Percentiles rank a stretch among this genome's conserved stretches.
Evolutionary conservation across 371 early-diverging fungal species (phyloP).

Genomic region (Rhizopus stolonifer): DNA sequence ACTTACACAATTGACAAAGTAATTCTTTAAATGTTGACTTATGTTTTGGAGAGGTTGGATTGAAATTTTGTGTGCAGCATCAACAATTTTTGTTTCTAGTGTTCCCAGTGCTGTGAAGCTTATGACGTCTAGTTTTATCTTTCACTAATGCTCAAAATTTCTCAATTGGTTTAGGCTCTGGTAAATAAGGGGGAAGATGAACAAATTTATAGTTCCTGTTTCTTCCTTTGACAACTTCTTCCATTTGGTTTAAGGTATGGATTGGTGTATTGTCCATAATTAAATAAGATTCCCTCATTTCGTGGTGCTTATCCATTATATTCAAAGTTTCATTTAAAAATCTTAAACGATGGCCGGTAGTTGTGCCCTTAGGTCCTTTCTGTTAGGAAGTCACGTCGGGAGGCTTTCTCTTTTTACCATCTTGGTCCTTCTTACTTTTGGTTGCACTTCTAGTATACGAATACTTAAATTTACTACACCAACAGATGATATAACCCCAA

Average conservation of each 20-base stretch:
- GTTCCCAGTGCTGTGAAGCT: conserved; percentile 7
- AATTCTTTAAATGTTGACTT: conserved; percentile 14
- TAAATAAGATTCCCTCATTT: conserved; percentile 14
- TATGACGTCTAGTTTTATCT: conserved; percentile 2
- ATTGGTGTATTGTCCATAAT: conserved; percentile 14
- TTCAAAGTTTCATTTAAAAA: conserved; percentile 14
- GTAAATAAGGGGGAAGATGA: conserved; percentile 13
- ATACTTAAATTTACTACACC: conserved; percentile 8
- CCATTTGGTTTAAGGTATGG: conserved; percentile 3
- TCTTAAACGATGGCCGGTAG: conserved; percentile 11
- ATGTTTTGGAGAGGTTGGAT: conserved; percentile 13
- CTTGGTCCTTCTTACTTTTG: conserved; percentile 3
- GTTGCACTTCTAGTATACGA: conserved; percentile 1
- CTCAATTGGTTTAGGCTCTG: conserved; percentile 14
- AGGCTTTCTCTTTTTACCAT: conserved; percentile 6
- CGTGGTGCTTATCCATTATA: conserved; percentile 6
- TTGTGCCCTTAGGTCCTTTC: conserved; percentile 12
- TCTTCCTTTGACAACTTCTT: conserved; percentile 8
- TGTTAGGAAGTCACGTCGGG: neutral
- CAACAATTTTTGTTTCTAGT: conserved; percentile 9
- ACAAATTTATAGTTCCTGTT: conserved; percentile 12
- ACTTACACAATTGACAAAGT: too few relatives aligned
- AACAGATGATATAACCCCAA: conserved; percentile 13
- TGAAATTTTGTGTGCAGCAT: conserved; percentile 3
- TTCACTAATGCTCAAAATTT: conserved; percentile 11